Percentiles rank a stretch among this genome's conserved stretches.
Conservation (phyloP, 2,329 filamentous ascomycete genomes). For the Emmonsia crescens region DNA sequence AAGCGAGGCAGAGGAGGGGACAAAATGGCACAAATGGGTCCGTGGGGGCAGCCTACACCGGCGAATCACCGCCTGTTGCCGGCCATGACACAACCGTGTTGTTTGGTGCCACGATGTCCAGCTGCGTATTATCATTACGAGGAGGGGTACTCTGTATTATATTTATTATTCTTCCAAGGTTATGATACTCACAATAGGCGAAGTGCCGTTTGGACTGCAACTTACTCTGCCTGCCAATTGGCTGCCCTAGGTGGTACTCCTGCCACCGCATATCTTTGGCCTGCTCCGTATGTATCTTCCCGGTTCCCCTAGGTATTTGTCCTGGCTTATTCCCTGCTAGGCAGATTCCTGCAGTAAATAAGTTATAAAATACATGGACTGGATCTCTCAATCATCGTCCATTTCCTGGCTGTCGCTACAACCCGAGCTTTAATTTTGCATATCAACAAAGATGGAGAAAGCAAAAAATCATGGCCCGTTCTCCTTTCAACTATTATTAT, state of each 20-base stretch:
- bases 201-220: not conserved
- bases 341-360: too few species aligned
- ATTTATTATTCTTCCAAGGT: not conserved
- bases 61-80: not conserved
- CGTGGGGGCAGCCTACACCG: not conserved
- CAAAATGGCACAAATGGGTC: not conserved
- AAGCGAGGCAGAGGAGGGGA: not conserved
- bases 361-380: too few species aligned
- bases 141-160: not conserved
- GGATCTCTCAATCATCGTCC: too few species aligned
- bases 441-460: not conserved
- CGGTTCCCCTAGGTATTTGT: not conserved
- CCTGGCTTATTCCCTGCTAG: not conserved
- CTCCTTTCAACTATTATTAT: too few species aligned
- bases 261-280: not conserved
- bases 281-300: not conserved
- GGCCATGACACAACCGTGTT: conserved; percentile 1
- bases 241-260: not conserved
- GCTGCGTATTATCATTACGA: not conserved
- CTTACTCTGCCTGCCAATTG: not conserved
- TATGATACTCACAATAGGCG: too few species aligned
- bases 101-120: conserved; percentile 33
- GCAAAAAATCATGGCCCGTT: too few species aligned
- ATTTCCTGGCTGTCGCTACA: too few species aligned
- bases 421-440: not conserved